Percentiles rank a stretch among this genome's conserved stretches.
Conservation (phyloP, 371 early-diverging fungal species). For the Mortierella sp. region DNA sequence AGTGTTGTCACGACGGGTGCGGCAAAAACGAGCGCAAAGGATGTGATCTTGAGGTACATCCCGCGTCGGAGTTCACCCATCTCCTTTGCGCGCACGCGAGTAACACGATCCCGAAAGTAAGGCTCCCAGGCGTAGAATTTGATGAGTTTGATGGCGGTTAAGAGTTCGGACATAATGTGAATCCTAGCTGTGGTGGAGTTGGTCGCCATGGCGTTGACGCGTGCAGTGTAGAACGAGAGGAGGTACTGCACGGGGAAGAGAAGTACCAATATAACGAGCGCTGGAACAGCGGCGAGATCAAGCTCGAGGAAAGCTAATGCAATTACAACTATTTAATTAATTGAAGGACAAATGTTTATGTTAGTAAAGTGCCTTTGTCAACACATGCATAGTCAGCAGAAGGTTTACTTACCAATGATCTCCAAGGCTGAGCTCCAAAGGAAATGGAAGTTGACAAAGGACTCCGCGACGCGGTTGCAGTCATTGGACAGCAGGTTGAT, state of each 20-base stretch:
- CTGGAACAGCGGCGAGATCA: slow-evolving; percentile 67
- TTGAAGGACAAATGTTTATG: neutral
- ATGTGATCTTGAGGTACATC: slow-evolving; percentile 67
- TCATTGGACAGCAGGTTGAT: slow-evolving; percentile 70
- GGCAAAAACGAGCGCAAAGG: slow-evolving; percentile 72
- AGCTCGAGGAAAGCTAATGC: slow-evolving; percentile 67
- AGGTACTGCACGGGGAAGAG: slow-evolving; percentile 76
- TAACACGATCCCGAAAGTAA: slow-evolving; percentile 61
- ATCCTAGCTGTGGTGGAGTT: slow-evolving; percentile 73
- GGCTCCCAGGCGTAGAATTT: slow-evolving; percentile 85
- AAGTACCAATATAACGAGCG: slow-evolving; percentile 68
- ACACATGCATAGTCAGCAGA: too few species aligned
- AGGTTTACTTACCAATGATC: slow-evolving; percentile 57
- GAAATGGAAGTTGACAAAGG: slow-evolving; percentile 75
- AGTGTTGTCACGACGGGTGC: slow-evolving; percentile 72
- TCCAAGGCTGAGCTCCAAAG: slow-evolving; percentile 81
- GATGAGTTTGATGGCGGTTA: slow-evolving; percentile 83
- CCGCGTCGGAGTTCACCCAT: slow-evolving; percentile 61
- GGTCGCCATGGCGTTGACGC: slow-evolving; percentile 61
- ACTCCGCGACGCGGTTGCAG: slow-evolving; percentile 75
- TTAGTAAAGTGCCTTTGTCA: neutral
- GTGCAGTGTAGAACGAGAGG: slow-evolving; percentile 55
- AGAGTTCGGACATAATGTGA: slow-evolving; percentile 77
- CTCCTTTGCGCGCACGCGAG: slow-evolving; percentile 65
- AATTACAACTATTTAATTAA: slow-evolving; percentile 58